Conservation (phyloP, 2,329 filamentous ascomycete genomes). For the Dactylellina parvicollis region DNA sequence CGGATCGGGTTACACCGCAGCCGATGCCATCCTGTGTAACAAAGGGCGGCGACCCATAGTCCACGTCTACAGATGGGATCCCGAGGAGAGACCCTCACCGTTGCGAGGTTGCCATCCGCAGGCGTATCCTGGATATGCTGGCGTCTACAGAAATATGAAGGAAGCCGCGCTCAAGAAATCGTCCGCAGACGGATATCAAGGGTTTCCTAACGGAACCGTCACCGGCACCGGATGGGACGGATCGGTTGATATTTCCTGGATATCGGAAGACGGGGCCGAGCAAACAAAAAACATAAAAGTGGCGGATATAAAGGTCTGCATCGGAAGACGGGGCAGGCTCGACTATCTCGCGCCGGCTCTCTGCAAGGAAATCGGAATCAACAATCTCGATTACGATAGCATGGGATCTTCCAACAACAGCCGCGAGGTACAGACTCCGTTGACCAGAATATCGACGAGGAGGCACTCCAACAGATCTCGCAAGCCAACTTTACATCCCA, state of each 20-base stretch:
- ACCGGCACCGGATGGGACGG: constrained; percentile 58
- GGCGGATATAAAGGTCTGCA: constrained; percentile 67
- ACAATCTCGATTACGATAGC: constrained; percentile 29
- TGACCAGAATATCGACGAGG: constrained; percentile 15
- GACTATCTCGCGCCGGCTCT: constrained; percentile 65
- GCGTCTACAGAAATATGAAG: constrained; percentile 71
- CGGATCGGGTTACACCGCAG: constrained; percentile 71
- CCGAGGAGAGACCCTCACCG: constrained; percentile 67
- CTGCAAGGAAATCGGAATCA: constrained; percentile 64
- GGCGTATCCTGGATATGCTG: constrained; percentile 72
- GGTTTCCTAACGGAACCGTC: constrained; percentile 58
- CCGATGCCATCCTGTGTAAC: constrained; percentile 70
- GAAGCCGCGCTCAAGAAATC: constrained; percentile 61
- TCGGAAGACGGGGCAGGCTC: constrained; percentile 68
- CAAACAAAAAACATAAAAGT: constrained; percentile 63
- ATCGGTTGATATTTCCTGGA: constrained; percentile 60
- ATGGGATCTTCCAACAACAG: not conserved
- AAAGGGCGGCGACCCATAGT: constrained; percentile 66
- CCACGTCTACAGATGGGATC: constrained; percentile 72
- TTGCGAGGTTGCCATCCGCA: constrained; percentile 69
- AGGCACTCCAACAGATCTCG: constrained; percentile 13
- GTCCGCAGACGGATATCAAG: constrained; percentile 17
- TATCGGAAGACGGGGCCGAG: constrained; percentile 35
- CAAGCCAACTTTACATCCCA: constrained; percentile 38
- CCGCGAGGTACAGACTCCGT: not conserved